phyloP scores from a whole-genome alignment of 768 basidiomycete species.

The Termitomyces sp. region DNA sequence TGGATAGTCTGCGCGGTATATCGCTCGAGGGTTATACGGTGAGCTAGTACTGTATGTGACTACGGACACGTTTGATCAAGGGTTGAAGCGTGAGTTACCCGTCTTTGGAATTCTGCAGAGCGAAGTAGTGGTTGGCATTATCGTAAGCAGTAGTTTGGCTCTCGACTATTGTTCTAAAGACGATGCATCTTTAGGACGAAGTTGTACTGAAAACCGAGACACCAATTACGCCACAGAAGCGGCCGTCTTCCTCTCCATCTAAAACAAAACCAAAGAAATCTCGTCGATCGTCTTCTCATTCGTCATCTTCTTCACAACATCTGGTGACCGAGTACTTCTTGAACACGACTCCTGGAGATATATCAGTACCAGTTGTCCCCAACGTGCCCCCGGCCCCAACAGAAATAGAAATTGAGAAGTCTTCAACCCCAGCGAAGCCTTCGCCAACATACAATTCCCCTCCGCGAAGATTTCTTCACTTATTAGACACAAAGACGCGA shows the following conservation, averaged over 20 bases:
- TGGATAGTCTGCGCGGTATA: slow-evolving; percentile 57
- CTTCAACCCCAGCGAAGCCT: background rate
- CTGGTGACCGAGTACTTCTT: slow-evolving; percentile 10
- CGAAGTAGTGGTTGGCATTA: slow-evolving; percentile 65
- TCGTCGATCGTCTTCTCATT: slow-evolving; percentile 16
- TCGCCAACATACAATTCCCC: slow-evolving; percentile 12
- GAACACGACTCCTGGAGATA: background rate
- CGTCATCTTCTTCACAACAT: slow-evolving; percentile 14
- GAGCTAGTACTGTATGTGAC: slow-evolving; percentile 7
- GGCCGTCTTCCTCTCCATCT: slow-evolving; percentile 5
- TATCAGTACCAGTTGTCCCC: background rate
- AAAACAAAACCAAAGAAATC: slow-evolving; percentile 10
- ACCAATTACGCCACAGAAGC: slow-evolving; percentile 5
- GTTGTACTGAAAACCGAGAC: slow-evolving; percentile 24
- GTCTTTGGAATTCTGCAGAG: slow-evolving; percentile 72
- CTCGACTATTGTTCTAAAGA: background rate
- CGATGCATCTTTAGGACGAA: slow-evolving; percentile 43
- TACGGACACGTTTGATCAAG: background rate
- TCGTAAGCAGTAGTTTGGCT: slow-evolving; percentile 39
- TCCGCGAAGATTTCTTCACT: slow-evolving; percentile 25
- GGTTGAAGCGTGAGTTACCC: slow-evolving; percentile 69
- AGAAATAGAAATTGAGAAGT: background rate
- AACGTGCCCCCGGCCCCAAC: background rate
- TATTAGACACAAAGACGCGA: slow-evolving; percentile 74
- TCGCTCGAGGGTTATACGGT: slow-evolving; percentile 46